Base-by-base conservation (phyloP, 1,284 basidiomycete species). In the Phenoliferia sp. region DNA sequence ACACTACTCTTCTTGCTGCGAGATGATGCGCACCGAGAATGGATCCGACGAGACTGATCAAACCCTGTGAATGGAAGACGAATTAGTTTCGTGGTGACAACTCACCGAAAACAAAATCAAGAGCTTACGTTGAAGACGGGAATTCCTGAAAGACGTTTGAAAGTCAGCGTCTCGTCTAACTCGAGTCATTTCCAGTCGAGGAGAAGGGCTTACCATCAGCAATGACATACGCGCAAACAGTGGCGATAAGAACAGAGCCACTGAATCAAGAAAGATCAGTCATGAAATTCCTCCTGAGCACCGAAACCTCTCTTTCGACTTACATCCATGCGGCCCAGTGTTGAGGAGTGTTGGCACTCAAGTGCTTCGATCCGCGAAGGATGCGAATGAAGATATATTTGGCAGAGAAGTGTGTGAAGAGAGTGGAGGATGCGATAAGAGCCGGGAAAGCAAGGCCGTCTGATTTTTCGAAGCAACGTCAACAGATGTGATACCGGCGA, bases 381-480 rank as follows among this genome's bases (percentile, higher is more conserved):
- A 84, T 71, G 16, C 86, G 82, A 64, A 88, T 81, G 73, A 88
- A 87, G 59, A 87, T 73, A 55, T 86, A 82, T 74, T 87, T 87
- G 33, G 85, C 84, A 6, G 84, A 82, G 1, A 83, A 82, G 74
- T 86, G 84, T 19, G 81, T 77, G 73, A 83, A 85, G 15, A 86
- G 75, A 10, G 80, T 80, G 6, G 81, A 82, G 10, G 32, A 39
- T 17, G 75, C 73, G 31, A 79, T 59, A 12, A 80, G 67, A 7
- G 76, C 78, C 0, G 77, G 78, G 29, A 80, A 65, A 7, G 80
- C 77, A 31, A 81, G 68, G 16, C 79, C 80, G 69, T 80, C n/a
- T n/a, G n/a, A n/a, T n/a, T n/a, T n/a, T n/a, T n/a, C n/a, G n/a
- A n/a, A n/a, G n/a, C n/a, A n/a, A n/a, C n/a, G n/a, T n/a, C n/a